Evolutionary conservation across 306 rosid genomes (phyloP).

Genomic region (Rubus parviflorus): DNA sequence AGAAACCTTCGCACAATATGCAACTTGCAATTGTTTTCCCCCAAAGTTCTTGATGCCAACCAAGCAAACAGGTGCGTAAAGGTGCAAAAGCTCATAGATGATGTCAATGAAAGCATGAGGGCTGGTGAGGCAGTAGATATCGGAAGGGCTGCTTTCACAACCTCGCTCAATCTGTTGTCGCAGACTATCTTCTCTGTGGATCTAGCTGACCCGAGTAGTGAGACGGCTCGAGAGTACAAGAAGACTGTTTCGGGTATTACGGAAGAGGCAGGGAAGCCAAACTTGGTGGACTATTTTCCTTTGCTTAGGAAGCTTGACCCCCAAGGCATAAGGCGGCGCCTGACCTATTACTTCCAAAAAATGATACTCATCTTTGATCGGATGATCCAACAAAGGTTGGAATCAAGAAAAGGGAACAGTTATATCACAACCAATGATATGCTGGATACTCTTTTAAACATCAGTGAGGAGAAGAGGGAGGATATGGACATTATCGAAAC

Average conservation of each 20-base stretch:
- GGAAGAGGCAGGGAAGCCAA: conserved; percentile 16
- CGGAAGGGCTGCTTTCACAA: conserved; percentile 41
- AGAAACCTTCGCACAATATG: conserved; percentile 40
- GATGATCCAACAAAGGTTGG: not conserved
- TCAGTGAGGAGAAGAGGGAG: not conserved
- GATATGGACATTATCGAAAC: not conserved
- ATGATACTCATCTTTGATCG: not conserved
- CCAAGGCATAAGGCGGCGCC: not conserved
- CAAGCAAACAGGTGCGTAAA: conserved; percentile 17
- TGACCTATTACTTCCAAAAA: not conserved
- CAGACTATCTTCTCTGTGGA: conserved; percentile 47
- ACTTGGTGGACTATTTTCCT: conserved; percentile 9
- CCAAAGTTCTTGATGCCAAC: conserved; percentile 35
- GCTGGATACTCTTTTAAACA: conserved; percentile 7
- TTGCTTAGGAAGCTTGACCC: conserved; percentile 1
- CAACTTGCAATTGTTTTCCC: conserved; percentile 32
- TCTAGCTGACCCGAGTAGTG: conserved; percentile 21
- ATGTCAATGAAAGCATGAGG: conserved; percentile 2
- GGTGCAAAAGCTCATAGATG: conserved; percentile 24
- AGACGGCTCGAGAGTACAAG: conserved; percentile 19
- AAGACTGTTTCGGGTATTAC: not conserved
- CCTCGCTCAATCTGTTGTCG: conserved; percentile 40
- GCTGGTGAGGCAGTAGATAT: conserved; percentile 38
- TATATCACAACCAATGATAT: conserved; percentile 8
- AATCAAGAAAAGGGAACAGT: not conserved